Conservation (phyloP, 2,329 filamentous ascomycete genomes). For the Scorias spongiosa region DNA sequence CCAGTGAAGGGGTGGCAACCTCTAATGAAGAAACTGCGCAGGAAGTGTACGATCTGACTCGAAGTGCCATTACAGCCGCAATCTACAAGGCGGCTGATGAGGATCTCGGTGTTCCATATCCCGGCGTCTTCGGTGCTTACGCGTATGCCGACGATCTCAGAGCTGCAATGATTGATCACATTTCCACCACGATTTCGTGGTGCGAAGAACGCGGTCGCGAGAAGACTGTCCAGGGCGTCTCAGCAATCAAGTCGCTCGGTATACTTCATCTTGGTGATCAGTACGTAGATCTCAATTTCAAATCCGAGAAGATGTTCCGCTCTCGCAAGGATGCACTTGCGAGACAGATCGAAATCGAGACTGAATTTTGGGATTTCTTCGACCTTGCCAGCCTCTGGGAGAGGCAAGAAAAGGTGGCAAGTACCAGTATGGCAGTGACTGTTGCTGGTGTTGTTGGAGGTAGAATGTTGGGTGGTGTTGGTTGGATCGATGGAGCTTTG, state of each 20-base stretch:
- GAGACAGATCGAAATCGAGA: conserved; percentile 71
- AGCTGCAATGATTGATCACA: conserved; percentile 76
- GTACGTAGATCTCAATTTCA: conserved; percentile 74
- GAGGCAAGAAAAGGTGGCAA: conserved; percentile 84
- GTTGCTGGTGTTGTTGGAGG: conserved; percentile 74
- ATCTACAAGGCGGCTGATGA: conserved; percentile 63
- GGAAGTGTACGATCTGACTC: conserved; percentile 72
- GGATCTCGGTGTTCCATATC: conserved; percentile 72
- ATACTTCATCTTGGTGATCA: conserved; percentile 77
- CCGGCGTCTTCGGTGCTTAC: conserved; percentile 71
- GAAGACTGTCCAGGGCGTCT: conserved; percentile 66
- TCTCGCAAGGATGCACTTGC: conserved; percentile 67
- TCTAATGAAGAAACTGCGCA: conserved; percentile 75
- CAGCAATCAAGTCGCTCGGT: conserved; percentile 75
- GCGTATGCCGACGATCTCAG: conserved; percentile 89
- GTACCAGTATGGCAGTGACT: conserved; percentile 88
- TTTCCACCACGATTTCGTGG: conserved; percentile 58
- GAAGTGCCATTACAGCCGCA: conserved; percentile 56
- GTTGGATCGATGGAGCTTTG: conserved; percentile 79
- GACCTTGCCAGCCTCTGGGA: conserved; percentile 72
- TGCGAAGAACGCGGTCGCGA: conserved; percentile 78
- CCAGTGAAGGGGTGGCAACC: conserved; percentile 65
- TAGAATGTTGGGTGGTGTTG: conserved; percentile 64
- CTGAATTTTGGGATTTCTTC: conserved; percentile 87
- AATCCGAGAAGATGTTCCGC: conserved; percentile 86